A percentile compares a stretch with the other conserved stretches of the same genome.
Conservation (phyloP, 148 eudicot genomes). For the Rhododendron mucronatum region DNA sequence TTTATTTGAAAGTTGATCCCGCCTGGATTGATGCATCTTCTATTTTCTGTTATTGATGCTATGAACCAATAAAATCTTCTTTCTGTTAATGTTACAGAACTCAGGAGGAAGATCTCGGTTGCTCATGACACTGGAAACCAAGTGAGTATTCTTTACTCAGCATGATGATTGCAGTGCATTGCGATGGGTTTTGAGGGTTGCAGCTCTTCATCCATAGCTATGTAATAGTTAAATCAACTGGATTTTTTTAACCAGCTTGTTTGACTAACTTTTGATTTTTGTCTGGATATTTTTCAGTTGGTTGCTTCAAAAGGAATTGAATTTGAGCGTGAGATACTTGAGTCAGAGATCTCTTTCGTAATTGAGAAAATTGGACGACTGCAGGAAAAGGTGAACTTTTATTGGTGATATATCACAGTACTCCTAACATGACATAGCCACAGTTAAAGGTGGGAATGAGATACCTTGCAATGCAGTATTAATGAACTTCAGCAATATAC, state of each 20-base stretch:
- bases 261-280: not conserved
- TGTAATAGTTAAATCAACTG: not conserved
- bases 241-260: not conserved
- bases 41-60: not conserved
- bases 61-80: slow-evolving; percentile 2
- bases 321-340: slow-evolving; percentile 74
- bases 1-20: not conserved
- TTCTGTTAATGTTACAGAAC: slow-evolving; percentile 14
- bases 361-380: slow-evolving; percentile 61
- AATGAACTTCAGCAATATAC: not conserved
- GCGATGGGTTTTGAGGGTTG: not conserved
- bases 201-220: not conserved
- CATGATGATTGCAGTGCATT: slow-evolving; percentile 5
- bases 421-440: not conserved
- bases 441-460: not conserved
- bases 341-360: slow-evolving; percentile 60
- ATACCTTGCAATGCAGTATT: not conserved
- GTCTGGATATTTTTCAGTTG: slow-evolving; percentile 32
- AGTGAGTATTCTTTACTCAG: slow-evolving; percentile 42
- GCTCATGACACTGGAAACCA: slow-evolving; percentile 28
- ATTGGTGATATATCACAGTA: slow-evolving; percentile 6
- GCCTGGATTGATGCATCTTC: not conserved
- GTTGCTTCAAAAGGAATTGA: slow-evolving; percentile 57
- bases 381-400: slow-evolving; percentile 55
- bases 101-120: slow-evolving; percentile 20